Evolutionary conservation across 2,329 filamentous ascomycete species (phyloP), one percentile per base, ranked within the genome.

Genomic region (Phaeomoniella chlamydospora): DNA sequence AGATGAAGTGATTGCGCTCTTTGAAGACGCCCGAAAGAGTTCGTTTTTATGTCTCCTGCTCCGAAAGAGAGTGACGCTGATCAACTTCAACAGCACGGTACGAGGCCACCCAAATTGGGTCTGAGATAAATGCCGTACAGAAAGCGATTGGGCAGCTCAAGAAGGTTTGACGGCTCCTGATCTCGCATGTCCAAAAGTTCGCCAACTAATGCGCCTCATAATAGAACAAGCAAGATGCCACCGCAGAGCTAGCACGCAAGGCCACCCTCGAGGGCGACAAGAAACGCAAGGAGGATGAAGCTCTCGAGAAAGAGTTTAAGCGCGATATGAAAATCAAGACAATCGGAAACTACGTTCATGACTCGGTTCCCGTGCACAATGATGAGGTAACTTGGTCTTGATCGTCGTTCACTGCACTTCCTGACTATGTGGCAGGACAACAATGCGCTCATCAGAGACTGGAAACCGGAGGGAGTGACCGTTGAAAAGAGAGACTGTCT

Each of bases 61-160:
- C n/a, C n/a, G n/a, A n/a, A n/a, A n/a, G n/a, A n/a, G n/a, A n/a
- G n/a, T n/a, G 13, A 39, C 36, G 15, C 17, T 39, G 35, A 39
- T 39, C 37, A 37, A 34, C 34, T 34, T 22, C 33, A 31, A 11
- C 49, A 77, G 73, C 80, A 37, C 73, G 83, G 41, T 90, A 88
- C 53, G 74, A 72, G 37, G 81, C 77, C 5, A 84, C 78, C 14
- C 84, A 93, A 57, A 72, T 90, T 47, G 80, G 80, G 46, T 77
- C 76, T 49, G 77, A 82, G 63, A 87, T 94, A 60, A 96, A 96
- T 62, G 77, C 73, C 14, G 72, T 85, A 18, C 83, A 93, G 57
- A 94, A 93, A 62, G 76, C 86, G 56, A 93, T 96, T 53, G 85
- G 82, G 13, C 66, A 73, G 51, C 92, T 88, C 69, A 94, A 93